Conservation (phyloP, 441 rosid species). For the Kokia cookei region DNA sequence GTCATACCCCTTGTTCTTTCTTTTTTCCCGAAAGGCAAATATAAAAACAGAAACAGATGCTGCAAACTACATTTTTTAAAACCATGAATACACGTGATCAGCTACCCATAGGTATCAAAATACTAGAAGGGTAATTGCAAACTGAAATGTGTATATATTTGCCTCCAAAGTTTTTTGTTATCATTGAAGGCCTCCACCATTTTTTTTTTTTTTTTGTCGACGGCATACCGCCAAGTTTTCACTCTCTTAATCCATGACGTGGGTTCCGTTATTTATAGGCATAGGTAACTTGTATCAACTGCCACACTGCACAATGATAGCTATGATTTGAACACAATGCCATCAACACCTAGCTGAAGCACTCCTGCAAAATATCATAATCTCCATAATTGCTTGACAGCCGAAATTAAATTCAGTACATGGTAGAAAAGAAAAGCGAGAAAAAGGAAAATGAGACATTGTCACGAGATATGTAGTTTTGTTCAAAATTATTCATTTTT, state of each 20-base stretch:
- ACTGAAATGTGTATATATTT: not conserved
- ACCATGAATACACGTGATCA: not conserved
- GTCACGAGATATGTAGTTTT: too few relatives aligned
- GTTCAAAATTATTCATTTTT: too few relatives aligned
- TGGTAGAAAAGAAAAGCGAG: too few relatives aligned
- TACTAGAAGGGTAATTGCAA: not conserved
- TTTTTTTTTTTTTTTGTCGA: too few relatives aligned
- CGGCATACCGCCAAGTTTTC: not conserved
- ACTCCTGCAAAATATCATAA: not conserved
- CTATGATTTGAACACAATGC: not conserved
- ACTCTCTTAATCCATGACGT: not conserved
- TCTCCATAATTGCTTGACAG: not conserved
- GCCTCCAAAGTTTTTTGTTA: not conserved
- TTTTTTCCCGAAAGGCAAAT: too few relatives aligned
- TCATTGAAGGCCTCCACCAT: not conserved
- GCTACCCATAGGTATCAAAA: not conserved
- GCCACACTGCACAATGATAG: not conserved
- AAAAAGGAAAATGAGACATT: too few relatives aligned
- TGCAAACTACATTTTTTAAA: not conserved
- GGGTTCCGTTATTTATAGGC: not conserved
- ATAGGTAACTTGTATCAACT: not conserved
- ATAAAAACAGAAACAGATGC: not conserved
- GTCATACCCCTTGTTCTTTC: not conserved
- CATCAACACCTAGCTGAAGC: not conserved
- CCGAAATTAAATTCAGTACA: not conserved